A percentile compares a stretch with the other conserved stretches of the same genome.
These are phyloP conservation scores for Coemansia biformis DNA, from an alignment of 192 early-diverging fungal genomes.

Conservation along the genomic window DNA sequence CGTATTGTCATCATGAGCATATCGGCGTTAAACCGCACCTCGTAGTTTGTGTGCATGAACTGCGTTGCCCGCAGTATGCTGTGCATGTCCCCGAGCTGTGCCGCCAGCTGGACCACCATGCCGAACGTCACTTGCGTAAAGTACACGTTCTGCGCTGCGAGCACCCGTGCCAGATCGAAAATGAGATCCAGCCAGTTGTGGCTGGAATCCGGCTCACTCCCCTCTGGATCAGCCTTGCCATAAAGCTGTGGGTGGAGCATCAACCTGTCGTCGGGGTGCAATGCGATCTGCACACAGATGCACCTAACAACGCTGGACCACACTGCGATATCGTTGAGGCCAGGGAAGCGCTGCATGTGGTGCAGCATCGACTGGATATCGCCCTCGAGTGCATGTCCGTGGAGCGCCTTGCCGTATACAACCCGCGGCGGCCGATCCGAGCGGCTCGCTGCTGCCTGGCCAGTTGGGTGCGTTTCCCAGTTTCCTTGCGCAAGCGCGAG, in stretches of 20 bases:
- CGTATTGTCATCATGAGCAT: constrained; percentile 19
- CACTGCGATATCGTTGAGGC: constrained; percentile 12
- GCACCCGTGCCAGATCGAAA: not conserved
- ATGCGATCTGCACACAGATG: constrained; percentile 11
- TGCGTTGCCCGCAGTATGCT: not conserved
- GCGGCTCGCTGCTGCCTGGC: too few species aligned
- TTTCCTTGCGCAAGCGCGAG: constrained; percentile 4
- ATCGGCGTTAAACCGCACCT: constrained; percentile 10
- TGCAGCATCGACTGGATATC: constrained; percentile 17
- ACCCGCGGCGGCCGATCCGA: not conserved
- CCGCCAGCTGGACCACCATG: constrained; percentile 3
- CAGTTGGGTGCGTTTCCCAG: not conserved
- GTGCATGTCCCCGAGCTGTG: constrained; percentile 1
- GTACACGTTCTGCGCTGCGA: constrained; percentile 4
- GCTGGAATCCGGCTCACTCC: not conserved
- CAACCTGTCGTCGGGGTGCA: not conserved
- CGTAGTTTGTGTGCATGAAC: constrained; percentile 8
- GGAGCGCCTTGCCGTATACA: constrained; percentile 15
- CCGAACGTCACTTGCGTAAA: constrained; percentile 18
- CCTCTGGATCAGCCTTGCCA: not conserved
- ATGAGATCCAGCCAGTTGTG: constrained; percentile 15
- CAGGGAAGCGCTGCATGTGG: constrained; percentile 15
- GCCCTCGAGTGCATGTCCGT: constrained; percentile 11
- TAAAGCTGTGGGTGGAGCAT: constrained; percentile 6
- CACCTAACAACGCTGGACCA: constrained; percentile 30